Evolutionary conservation across 2,329 filamentous ascomycete genomes (phyloP).

Genomic region (Zymoseptoria pseudotritici): DNA sequence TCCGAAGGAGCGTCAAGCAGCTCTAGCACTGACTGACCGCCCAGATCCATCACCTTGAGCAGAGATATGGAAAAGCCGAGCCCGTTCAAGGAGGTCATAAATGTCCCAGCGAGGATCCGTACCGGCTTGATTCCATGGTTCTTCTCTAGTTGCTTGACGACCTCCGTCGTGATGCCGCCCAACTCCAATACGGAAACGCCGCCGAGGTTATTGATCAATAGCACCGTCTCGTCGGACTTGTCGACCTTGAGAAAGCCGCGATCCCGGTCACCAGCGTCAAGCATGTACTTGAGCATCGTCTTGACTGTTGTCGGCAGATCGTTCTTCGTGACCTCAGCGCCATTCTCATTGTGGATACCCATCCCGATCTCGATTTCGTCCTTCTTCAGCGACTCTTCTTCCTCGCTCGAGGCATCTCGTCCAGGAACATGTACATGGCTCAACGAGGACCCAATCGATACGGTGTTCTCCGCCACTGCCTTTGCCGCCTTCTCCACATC

Average conservation of each 20-base stretch:
- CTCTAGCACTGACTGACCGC: slow-evolving; percentile 56
- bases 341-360: slow-evolving; percentile 61
- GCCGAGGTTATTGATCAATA: slow-evolving; percentile 69
- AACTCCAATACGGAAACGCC: slow-evolving; percentile 66
- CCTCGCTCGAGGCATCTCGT: slow-evolving; percentile 48
- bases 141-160: slow-evolving; percentile 52
- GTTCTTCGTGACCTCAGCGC: slow-evolving; percentile 35
- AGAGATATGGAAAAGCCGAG: slow-evolving; percentile 64
- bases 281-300: slow-evolving; percentile 58
- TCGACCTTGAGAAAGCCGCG: slow-evolving; percentile 61
- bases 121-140: slow-evolving; percentile 55
- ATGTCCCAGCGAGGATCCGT: slow-evolving; percentile 57
- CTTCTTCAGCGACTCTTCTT: slow-evolving; percentile 51
- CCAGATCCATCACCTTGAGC: slow-evolving; percentile 55
- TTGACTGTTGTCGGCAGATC: slow-evolving; percentile 40
- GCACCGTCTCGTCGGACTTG: slow-evolving; percentile 54
- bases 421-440: slow-evolving; percentile 93
- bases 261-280: slow-evolving; percentile 58
- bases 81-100: slow-evolving; percentile 66
- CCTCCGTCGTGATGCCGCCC: slow-evolving; percentile 63
- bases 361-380: slow-evolving; percentile 62
- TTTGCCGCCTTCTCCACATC: slow-evolving; percentile 68
- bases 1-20: slow-evolving; percentile 62
- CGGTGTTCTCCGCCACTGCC: slow-evolving; percentile 65
- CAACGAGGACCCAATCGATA: slow-evolving; percentile 78